Conservation (phyloP, 2,329 filamentous ascomycete species). For the Phyllosticta citrichinensis region DNA sequence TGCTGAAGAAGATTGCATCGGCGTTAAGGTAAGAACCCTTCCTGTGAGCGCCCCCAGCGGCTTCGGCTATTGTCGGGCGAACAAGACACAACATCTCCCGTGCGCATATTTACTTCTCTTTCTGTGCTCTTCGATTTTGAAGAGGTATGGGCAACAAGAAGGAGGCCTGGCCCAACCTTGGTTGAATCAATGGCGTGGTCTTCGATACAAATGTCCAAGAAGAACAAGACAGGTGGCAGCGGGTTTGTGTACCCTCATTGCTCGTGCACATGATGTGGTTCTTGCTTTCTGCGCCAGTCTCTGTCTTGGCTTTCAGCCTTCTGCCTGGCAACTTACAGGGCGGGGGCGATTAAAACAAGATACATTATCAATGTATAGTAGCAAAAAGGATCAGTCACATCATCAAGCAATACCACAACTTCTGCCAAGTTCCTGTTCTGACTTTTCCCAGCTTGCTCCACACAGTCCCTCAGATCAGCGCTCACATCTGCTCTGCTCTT, state of each 20-base stretch:
- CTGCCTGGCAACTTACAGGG: not conserved
- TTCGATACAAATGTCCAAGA: slow-evolving; percentile 53
- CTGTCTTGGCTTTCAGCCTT: not conserved
- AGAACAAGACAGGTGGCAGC: slow-evolving; percentile 16
- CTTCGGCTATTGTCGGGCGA: not conserved
- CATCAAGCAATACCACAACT: not conserved
- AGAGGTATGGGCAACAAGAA: slow-evolving; percentile 44
- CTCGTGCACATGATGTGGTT: not conserved
- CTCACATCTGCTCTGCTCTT: slow-evolving; percentile 25
- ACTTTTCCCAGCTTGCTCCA: not conserved
- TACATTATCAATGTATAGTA: slow-evolving; percentile 1
- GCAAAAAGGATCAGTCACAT: not conserved
- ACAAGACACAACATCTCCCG: not conserved
- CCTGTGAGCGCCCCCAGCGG: slow-evolving; percentile 1
- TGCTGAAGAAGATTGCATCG: slow-evolving; percentile 52
- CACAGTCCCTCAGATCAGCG: not conserved
- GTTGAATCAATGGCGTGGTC: slow-evolving; percentile 34
- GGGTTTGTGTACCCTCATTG: not conserved
- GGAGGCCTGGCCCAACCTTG: slow-evolving; percentile 33
- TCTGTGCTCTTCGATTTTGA: not conserved
- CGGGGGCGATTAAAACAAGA: slow-evolving; percentile 3
- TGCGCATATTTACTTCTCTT: not conserved
- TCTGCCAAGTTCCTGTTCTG: not conserved
- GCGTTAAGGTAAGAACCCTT: slow-evolving; percentile 33
- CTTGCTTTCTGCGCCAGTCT: not conserved